These are phyloP conservation scores for Cytospora piceicola DNA, from an alignment of 2,329 filamentous ascomycete species.

Conservation along the genomic window DNA sequence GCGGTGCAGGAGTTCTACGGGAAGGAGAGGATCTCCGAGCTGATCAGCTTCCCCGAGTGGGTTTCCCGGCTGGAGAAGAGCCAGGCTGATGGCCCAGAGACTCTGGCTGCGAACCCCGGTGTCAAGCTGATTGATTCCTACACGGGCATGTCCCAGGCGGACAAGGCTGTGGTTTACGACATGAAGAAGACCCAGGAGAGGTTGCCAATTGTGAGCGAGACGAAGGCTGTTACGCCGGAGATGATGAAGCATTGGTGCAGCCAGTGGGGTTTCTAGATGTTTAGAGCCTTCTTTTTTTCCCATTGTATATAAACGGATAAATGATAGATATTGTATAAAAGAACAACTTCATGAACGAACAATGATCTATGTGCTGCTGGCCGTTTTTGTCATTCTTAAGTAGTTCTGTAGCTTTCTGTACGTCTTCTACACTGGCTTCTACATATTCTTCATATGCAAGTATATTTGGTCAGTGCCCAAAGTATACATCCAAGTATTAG, in stretches of 20 bases:
- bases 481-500: too few species aligned
- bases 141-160: conserved; percentile 35
- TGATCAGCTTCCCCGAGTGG: conserved; percentile 50
- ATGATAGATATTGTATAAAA: neutral
- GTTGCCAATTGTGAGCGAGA: conserved; percentile 45
- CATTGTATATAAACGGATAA: neutral
- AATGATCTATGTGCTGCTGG: too few species aligned
- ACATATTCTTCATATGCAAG: too few species aligned
- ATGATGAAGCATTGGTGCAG: conserved; percentile 51
- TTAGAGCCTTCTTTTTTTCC: neutral
- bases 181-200: conserved; percentile 43
- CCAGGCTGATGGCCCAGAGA: conserved; percentile 39
- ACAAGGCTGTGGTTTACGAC: conserved; percentile 42
- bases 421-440: too few species aligned
- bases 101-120: conserved; percentile 48
- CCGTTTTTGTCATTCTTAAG: too few species aligned
- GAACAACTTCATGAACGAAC: too few species aligned
- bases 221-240: conserved; percentile 44
- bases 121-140: conserved; percentile 56
- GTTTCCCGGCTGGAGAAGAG: conserved; percentile 46
- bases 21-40: conserved; percentile 38
- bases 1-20: conserved; percentile 46
- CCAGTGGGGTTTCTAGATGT: conserved; percentile 44
- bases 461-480: too few species aligned
- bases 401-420: too few species aligned